Percentiles rank a stretch among this genome's conserved stretches.
These are phyloP conservation scores for Dictyostelium brefeldianum DNA, from an alignment of 78 protist genomes.

Conservation along the genomic window DNA sequence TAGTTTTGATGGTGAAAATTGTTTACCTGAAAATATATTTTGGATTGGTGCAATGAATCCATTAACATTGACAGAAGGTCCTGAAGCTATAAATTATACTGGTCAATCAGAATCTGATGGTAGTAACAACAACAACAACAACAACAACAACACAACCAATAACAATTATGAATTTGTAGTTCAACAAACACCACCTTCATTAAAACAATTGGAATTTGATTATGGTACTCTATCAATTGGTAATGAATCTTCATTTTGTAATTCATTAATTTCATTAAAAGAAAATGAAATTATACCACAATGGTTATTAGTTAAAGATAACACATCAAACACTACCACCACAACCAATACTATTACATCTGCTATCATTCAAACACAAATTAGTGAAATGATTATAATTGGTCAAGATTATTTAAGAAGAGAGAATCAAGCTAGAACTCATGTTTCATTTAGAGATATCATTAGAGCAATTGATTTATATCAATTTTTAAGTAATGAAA, in stretches of 20 bases:
- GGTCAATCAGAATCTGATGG: not conserved
- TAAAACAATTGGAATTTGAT: constrained; percentile 21
- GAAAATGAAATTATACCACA: not conserved
- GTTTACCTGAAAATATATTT: constrained; percentile 58
- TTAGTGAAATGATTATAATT: constrained; percentile 23
- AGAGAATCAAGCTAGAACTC: constrained; percentile 40
- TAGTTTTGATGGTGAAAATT: constrained; percentile 55
- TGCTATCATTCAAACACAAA: not conserved
- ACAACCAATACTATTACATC: not conserved
- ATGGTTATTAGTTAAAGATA: not conserved
- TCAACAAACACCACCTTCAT: constrained; percentile 57
- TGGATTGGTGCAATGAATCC: constrained; percentile 88
- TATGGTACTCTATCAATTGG: constrained; percentile 25
- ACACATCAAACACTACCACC: not conserved
- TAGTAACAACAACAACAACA: not conserved
- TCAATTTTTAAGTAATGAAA: constrained; percentile 2
- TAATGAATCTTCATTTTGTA: constrained; percentile 18
- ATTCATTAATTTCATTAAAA: not conserved
- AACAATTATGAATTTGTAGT: constrained; percentile 39
- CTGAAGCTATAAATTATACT: constrained; percentile 3
- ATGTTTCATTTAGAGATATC: constrained; percentile 70
- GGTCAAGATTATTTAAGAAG: constrained; percentile 30
- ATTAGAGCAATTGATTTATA: constrained; percentile 61
- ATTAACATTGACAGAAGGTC: not conserved
- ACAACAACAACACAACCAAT: not conserved